Evolutionary conservation across 2,329 filamentous ascomycete genomes (phyloP), one percentile per base, ranked within the genome.

Genomic region (Aspergillus latus): DNA sequence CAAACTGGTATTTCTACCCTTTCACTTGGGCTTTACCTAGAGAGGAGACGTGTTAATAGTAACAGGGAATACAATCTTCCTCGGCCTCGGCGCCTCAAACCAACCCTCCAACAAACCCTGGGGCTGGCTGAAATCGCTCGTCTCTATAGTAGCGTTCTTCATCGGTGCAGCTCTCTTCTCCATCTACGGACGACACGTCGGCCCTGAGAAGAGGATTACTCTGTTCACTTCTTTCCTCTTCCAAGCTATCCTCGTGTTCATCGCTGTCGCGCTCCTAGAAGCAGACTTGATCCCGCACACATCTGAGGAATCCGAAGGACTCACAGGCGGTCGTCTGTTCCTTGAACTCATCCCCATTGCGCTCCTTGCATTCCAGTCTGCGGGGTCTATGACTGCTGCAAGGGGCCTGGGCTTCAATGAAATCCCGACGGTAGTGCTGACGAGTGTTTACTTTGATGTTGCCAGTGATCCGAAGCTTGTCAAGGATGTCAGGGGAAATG

Each of bases 11-110:
- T 21, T 21, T 21, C 72, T 29, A 66, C 59, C 26, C 13, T 32
- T 13, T 32, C 13, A 21, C 28, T 28, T 44, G 54, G 21, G 40
- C 2, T n/a, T 50, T 37, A 15, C 47, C 32, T 32, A n/a, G 34
- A 16, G 42, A 32, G 49, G 8, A 10, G 4, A 16, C 1, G 2
- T 21, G 16, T 13, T 42, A 13, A 42, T 5, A 8, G n/a, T 13
- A 10, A n/a, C 54, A 78, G 76, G 75, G 59, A 78, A 79, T 61
- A 78, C 76, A 30, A 69, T 79, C 58, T 78, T 78, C 68, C 70
- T 78, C 49, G 76, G 74, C 16, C 73, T 79, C 5, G 76, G 76
- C 36, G 71, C 76, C 26, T 73, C 74, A 5, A 69, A 71, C 32
- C 73, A 73, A 52, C 74, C 75, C 7, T 52, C 55, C 43, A 70